Evolutionary conservation across 73 alveolate species (phyloP).

Genomic region (Diophrys appendiculata): DNA sequence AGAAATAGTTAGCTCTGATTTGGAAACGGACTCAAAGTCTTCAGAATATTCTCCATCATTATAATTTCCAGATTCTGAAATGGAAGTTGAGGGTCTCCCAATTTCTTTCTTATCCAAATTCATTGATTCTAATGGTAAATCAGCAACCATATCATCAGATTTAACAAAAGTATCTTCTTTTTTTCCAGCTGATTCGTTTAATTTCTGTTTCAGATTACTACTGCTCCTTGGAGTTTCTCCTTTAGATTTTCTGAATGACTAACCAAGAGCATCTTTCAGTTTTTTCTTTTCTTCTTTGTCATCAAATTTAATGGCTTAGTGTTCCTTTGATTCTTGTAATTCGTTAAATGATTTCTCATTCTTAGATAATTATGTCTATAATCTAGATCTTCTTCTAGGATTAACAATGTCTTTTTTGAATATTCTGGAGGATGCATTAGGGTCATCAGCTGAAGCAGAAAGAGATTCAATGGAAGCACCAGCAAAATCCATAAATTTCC

Average conservation of each 20-base stretch:
- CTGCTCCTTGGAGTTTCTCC: neutral
- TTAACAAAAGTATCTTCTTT: neutral
- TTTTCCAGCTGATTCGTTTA: neutral
- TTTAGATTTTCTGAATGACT: neutral
- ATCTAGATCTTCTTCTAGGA: neutral
- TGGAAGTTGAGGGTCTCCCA: neutral
- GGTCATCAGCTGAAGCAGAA: neutral
- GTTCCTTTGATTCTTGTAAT: neutral
- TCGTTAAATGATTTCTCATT: neutral
- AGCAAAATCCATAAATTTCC: neutral
- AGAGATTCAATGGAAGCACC: neutral
- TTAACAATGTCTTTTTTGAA: neutral
- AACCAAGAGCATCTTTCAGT: neutral
- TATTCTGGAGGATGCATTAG: neutral
- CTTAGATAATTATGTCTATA: neutral
- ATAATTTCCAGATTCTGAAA: neutral
- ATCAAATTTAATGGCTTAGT: neutral
- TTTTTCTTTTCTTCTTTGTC: neutral
- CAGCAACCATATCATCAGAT: neutral
- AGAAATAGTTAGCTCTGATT: constrained; percentile 13
- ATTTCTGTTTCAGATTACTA: no score
- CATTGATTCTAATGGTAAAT: no score
- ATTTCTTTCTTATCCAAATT: no score
- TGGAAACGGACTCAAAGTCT: constrained; percentile 34
- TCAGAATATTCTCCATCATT: constrained; percentile 25